phyloP scores from a whole-genome alignment of 768 basidiomycete genomes.

The Naganishia friedmannii region DNA sequence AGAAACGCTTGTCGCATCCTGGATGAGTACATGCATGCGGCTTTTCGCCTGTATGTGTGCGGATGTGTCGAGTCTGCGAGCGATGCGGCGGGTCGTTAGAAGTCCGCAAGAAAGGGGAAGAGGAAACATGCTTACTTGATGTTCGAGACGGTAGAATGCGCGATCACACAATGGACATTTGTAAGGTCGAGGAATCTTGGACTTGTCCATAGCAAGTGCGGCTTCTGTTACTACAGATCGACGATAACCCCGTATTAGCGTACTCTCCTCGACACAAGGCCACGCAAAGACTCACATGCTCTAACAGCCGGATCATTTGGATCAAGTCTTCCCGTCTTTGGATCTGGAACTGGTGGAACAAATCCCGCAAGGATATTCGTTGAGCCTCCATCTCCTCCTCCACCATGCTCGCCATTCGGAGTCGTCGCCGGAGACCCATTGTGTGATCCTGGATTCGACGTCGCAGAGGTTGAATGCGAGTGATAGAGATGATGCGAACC shows the following conservation, averaged over 20 bases:
- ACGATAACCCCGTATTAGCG: constrained; percentile 1
- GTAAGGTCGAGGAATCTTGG: constrained; percentile 72
- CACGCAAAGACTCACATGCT: constrained; percentile 33
- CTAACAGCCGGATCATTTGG: constrained; percentile 53
- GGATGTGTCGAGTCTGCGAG: constrained; percentile 86
- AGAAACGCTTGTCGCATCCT: constrained; percentile 97
- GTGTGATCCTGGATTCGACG: background rate
- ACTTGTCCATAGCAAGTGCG: constrained; percentile 55
- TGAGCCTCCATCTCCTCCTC: background rate
- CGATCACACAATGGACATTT: constrained; percentile 94
- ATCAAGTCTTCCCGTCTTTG: constrained; percentile 51
- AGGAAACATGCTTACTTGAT: constrained; percentile 65
- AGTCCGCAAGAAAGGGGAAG: background rate
- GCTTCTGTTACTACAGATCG: constrained; percentile 46
- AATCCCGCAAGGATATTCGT: constrained; percentile 21
- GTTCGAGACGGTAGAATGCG: constrained; percentile 94
- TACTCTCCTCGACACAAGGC: background rate
- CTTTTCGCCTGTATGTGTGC: constrained; percentile 97
- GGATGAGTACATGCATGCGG: constrained; percentile 89
- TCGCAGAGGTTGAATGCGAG: background rate
- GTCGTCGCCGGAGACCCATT: constrained; percentile 3
- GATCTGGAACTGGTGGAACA: constrained; percentile 42
- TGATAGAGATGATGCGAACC: constrained; percentile 3
- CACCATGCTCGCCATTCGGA: background rate
- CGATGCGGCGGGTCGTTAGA: background rate